Base-by-base conservation (phyloP, 768 basidiomycete genomes). In the Mycena crocata region DNA sequence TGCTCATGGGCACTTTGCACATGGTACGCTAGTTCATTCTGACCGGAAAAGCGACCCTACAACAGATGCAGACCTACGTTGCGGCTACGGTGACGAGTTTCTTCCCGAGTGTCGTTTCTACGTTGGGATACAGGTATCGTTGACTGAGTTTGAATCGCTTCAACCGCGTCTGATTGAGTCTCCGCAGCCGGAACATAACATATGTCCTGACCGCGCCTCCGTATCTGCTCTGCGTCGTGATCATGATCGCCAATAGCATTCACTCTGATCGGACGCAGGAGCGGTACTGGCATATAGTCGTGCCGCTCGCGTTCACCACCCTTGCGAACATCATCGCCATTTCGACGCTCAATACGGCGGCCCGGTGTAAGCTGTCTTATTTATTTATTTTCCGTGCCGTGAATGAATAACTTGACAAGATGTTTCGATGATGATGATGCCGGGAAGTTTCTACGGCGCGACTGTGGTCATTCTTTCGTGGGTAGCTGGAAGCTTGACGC, bases 1-100 rank as follows among this genome's bases (percentile, higher is more conserved):
- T 84, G n/a, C 68, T 66, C 55, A 69, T 28, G 77, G 58, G 57
- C 5, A 66, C 62, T 19, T 42, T 69, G 44, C 49, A 65, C 26
- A 66, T 69, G 68, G 68, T 66, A 26, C 26, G 64, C 31, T 7
- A n/a, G n/a, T n/a, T n/a, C n/a, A n/a, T n/a, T n/a, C n/a, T n/a
- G n/a, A n/a, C n/a, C n/a, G n/a, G n/a, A n/a, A n/a, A n/a, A n/a
- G n/a, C n/a, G n/a, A n/a, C n/a, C n/a, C n/a, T n/a, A n/a, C n/a
- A n/a, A n/a, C n/a, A n/a, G 8, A 32, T 15, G 13, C 24, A 68
- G 67, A 68, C 67, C 1, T 68, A 64, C 17, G 52, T 68, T 17
- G 67, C 67, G 12, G 67, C 62, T 7, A 52, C 68, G 12, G 64
- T 69, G 39, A 61, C 63, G 14, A 56, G 54, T n/a, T 69, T 69